Base-by-base conservation (phyloP, 805 yeast genomes). In the Sugiyamaella mastotermitis region DNA sequence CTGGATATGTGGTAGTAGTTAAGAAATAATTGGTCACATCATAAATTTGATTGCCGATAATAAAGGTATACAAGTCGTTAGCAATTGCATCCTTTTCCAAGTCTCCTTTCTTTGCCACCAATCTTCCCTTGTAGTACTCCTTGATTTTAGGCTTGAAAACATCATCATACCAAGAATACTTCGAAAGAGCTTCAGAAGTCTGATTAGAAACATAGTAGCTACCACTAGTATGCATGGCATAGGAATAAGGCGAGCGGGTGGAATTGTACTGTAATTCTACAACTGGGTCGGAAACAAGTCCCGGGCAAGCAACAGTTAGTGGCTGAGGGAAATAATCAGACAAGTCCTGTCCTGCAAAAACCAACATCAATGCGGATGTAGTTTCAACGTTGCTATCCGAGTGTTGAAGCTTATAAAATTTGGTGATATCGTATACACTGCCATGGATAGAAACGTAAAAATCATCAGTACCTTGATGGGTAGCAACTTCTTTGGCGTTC, bases 291-390 rank as follows among this genome's bases (percentile, higher is more conserved):
- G 48, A 41, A 2, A 65, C 69, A 14, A 65, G 50, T 5, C 50
- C 55, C 2, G 66, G 65, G 40, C 69, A 65, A 2, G 65, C 67
- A 2, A 56, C 53, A 7, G 62, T 50, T 13, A 65, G 46, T 8
- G 69, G 69, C 17, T 64, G 66, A 4, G 65, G 66, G 44, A 65
- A 65, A 46, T 65, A 65, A 33, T 53, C 58, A 10, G 61, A 51
- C 23, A 65, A 14, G 37, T 65, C 69, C 35, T 37, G 49, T 15
- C 69, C 69, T 1, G 69, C 69, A 41, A 64, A 56, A 10, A 45
- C 45, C 39, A 62, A 29, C 69, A 64, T 65, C 9, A 23, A 37
- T 2, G 55, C 42, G 1, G 56, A 21, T 0, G 58, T 57, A 5
- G 68, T 60, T 27, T 51, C 40, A 40, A 55, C 42, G 5, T 59